Evolutionary conservation across 768 basidiomycete genomes (phyloP).

Genomic region (Boletus reticuloceps): DNA sequence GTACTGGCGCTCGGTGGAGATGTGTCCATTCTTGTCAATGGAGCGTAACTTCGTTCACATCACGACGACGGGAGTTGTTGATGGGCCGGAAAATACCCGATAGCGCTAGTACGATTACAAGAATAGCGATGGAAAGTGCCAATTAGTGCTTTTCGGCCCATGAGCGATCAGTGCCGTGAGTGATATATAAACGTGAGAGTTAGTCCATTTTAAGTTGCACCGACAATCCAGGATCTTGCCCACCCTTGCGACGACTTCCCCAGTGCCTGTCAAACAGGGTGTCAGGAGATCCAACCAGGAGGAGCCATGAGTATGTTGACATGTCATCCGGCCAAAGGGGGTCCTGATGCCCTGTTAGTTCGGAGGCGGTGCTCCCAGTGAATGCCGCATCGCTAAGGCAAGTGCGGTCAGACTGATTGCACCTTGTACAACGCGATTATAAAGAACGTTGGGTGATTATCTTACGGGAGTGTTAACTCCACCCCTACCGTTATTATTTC

Average conservation of each 20-base stretch:
- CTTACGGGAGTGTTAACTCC: conserved; percentile 37
- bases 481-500: conserved; percentile 30
- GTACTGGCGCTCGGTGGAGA: conserved; percentile 2
- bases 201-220: conserved; percentile 20
- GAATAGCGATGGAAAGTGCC: conserved; percentile 17
- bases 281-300: conserved; percentile 27
- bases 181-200: conserved; percentile 37
- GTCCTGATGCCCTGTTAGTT: conserved; percentile 29
- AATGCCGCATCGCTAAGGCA: conserved; percentile 37
- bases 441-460: conserved; percentile 35
- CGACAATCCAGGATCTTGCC: conserved; percentile 33
- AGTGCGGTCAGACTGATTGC: conserved; percentile 23
- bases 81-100: conserved; percentile 10
- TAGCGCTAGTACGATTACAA: conserved; percentile 19
- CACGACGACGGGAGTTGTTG: conserved; percentile 18
- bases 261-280: conserved; percentile 33
- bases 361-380: conserved; percentile 31
- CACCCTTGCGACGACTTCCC: conserved; percentile 21
- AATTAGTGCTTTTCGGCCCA: conserved; percentile 14
- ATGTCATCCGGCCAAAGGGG: conserved; percentile 32
- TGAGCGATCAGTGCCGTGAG: conserved; percentile 33
- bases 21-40: conserved; percentile 13
- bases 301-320: conserved; percentile 34
- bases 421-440: conserved; percentile 34
- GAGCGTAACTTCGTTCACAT: conserved; percentile 24